These are phyloP conservation scores for Geotrichum bryndzae DNA, from an alignment of 1,139 yeast genomes.

Conservation along the genomic window DNA sequence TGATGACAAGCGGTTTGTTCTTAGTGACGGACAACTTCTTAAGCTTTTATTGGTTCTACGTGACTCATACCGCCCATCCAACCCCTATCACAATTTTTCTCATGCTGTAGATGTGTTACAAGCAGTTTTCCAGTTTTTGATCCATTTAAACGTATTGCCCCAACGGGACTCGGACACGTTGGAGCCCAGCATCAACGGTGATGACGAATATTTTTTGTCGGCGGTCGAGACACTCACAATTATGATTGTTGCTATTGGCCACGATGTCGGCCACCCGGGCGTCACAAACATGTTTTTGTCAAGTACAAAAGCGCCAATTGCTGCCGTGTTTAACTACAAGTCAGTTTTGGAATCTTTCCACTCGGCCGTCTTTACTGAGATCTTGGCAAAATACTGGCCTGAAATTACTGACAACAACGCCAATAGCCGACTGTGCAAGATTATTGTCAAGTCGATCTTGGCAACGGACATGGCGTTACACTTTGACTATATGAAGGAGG, in stretches of 20 bases:
- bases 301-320: constrained; percentile 58
- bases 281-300: constrained; percentile 72
- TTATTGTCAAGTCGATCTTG: constrained; percentile 43
- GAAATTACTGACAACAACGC: constrained; percentile 17
- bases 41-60: constrained; percentile 60
- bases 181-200: neutral
- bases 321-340: constrained; percentile 54
- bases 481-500: constrained; percentile 59
- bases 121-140: constrained; percentile 66
- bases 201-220: constrained; percentile 3
- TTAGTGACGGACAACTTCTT: constrained; percentile 44
- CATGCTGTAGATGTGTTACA: constrained; percentile 95
- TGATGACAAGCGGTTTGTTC: constrained; percentile 28
- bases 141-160: constrained; percentile 46
- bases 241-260: constrained; percentile 83
- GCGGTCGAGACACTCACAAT: constrained; percentile 53
- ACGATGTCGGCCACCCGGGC: constrained; percentile 96
- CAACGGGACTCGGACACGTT: neutral
- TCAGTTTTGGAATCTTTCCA: constrained; percentile 84
- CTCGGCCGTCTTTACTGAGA: constrained; percentile 58
- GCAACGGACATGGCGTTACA: constrained; percentile 97
- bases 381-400: constrained; percentile 64
- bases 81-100: constrained; percentile 89
- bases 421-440: constrained; percentile 15
- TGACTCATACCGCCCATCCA: constrained; percentile 73